These are phyloP conservation scores for Boletus reticulatus DNA, from an alignment of 768 basidiomycete species.

Conservation along the genomic window DNA sequence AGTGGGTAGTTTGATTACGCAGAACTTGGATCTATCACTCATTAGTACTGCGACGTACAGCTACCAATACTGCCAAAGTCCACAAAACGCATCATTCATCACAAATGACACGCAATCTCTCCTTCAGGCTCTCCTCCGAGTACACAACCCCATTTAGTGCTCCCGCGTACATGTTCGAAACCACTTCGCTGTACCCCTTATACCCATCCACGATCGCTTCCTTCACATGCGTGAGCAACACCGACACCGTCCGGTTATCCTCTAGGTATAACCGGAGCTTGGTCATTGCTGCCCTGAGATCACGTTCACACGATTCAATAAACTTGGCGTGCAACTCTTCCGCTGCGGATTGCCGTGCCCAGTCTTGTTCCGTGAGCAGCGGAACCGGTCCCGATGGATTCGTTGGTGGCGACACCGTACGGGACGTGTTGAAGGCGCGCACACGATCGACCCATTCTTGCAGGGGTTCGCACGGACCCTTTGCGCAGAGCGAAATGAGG, in stretches of 20 bases:
- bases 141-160: conserved; percentile 33
- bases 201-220: conserved; percentile 77
- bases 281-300: conserved; percentile 52
- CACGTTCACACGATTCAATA: conserved; percentile 49
- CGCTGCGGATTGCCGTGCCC: conserved; percentile 51
- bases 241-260: conserved; percentile 72
- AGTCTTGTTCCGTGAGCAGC: conserved; percentile 40
- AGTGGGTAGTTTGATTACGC: neutral
- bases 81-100: conserved; percentile 13
- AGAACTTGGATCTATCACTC: neutral
- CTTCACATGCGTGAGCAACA: conserved; percentile 74
- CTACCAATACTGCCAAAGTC: neutral
- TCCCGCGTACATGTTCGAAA: conserved; percentile 48
- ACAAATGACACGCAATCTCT: conserved; percentile 38
- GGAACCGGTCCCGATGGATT: conserved; percentile 14
- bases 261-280: conserved; percentile 76
- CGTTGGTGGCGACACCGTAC: conserved; percentile 17
- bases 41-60: no score
- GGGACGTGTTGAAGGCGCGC: conserved; percentile 31
- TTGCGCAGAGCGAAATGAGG: conserved; percentile 64
- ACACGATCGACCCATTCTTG: conserved; percentile 62
- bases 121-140: conserved; percentile 38
- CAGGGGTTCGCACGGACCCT: conserved; percentile 56
- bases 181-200: conserved; percentile 64
- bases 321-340: conserved; percentile 54